Conservation (phyloP, 108 stramenopile species). For the Stephanodiscus minutulus region DNA sequence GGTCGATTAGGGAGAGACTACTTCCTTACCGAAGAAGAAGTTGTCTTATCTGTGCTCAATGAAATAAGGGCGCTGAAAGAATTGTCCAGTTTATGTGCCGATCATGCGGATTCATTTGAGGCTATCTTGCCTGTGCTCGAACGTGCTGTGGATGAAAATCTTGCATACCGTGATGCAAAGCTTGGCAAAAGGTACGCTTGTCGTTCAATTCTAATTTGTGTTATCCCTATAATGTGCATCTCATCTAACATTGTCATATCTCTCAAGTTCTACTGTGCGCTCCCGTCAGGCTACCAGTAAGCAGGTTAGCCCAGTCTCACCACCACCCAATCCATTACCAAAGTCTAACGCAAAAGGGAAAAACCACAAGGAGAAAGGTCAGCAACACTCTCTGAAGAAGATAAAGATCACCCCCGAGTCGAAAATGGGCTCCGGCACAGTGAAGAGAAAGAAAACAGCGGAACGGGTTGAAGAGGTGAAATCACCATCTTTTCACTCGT, state of each 20-base stretch:
- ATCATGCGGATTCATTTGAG: constrained; percentile 4
- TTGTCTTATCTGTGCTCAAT: constrained; percentile 31
- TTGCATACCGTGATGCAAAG: constrained; percentile 31
- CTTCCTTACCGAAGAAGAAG: constrained; percentile 33
- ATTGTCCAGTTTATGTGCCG: constrained; percentile 13
- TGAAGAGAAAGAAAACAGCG: constrained; percentile 4
- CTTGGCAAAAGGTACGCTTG: constrained; percentile 19
- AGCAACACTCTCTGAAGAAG: constrained; percentile 7
- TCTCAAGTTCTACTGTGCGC: constrained; percentile 15
- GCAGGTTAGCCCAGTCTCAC: not conserved
- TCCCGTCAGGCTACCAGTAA: constrained; percentile 2
- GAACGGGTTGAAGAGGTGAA: not conserved
- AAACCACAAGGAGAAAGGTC: not conserved
- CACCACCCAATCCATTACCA: not conserved
- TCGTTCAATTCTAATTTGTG: not conserved
- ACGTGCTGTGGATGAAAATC: constrained; percentile 37
- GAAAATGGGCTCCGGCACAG: constrained; percentile 1
- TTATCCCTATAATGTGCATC: not conserved
- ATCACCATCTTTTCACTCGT: constrained; percentile 33
- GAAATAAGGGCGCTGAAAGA: constrained; percentile 17
- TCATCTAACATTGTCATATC: not conserved
- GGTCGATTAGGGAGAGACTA: constrained; percentile 37
- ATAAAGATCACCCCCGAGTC: constrained; percentile 8
- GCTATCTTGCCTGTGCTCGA: constrained; percentile 19
- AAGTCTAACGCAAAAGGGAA: not conserved